Conservation (phyloP, 2,329 filamentous ascomycete genomes). For the Onygenales sp. region DNA sequence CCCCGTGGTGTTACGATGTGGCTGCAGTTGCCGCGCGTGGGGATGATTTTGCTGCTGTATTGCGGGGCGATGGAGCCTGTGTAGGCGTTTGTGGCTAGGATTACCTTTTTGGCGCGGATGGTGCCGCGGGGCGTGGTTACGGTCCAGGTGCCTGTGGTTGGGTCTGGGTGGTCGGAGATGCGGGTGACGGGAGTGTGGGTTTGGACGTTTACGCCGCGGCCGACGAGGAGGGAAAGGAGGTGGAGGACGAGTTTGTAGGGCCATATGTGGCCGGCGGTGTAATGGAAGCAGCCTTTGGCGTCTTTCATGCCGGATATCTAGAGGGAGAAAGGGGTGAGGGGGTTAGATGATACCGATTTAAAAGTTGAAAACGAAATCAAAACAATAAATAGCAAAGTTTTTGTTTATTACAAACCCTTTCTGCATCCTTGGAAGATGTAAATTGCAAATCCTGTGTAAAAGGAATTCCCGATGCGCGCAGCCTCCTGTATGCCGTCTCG, state of each 20-base stretch:
- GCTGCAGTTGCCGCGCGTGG: conserved; percentile 52
- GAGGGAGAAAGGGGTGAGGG: not conserved
- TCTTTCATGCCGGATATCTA: conserved; percentile 30
- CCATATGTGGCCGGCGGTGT: conserved; percentile 26
- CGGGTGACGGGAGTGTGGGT: conserved; percentile 40
- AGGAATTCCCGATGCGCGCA: conserved; percentile 18
- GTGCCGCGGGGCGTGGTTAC: conserved; percentile 61
- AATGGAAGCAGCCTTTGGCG: conserved; percentile 24
- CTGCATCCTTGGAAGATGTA: conserved; percentile 16
- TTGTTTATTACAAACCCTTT: conserved; percentile 5
- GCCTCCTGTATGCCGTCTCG: conserved; percentile 19
- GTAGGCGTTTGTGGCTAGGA: conserved; percentile 78
- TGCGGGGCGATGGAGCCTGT: conserved; percentile 64
- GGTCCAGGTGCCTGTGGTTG: conserved; percentile 40
- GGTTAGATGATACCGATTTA: not conserved
- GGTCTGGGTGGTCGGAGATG: conserved; percentile 18
- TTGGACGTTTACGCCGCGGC: conserved; percentile 42
- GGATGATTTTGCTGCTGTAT: conserved; percentile 64
- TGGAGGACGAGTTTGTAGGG: conserved; percentile 76
- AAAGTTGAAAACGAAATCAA: no score
- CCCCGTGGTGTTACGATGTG: conserved; percentile 20
- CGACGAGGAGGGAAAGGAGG: conserved; percentile 53
- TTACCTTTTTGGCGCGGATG: conserved; percentile 52
- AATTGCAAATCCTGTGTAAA: conserved; percentile 21
- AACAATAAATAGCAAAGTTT: no score